These are phyloP conservation scores for Neoboletus subvelutipes DNA, from an alignment of 768 basidiomycete genomes.

Conservation along the genomic window DNA sequence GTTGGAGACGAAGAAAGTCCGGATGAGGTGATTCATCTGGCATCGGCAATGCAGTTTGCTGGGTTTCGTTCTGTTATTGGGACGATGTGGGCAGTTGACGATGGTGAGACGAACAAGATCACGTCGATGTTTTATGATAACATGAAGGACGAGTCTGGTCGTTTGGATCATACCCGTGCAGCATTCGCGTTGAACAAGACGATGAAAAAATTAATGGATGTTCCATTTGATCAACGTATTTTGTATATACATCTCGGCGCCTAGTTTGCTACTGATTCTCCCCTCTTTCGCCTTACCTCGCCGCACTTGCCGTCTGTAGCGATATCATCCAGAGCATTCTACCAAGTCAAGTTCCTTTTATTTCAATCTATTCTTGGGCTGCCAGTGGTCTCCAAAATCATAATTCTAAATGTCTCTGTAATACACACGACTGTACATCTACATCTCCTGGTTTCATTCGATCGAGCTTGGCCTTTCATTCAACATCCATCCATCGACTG, in stretches of 20 bases:
- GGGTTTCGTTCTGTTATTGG: too few species aligned
- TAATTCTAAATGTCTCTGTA: conserved; percentile 5
- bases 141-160: not conserved
- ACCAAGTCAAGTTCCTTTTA: not conserved
- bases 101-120: not conserved
- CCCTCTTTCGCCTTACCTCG: not conserved
- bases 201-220: not conserved
- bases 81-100: too few species aligned
- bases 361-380: not conserved
- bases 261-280: not conserved
- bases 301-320: not conserved
- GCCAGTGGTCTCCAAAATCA: not conserved
- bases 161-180: conserved; percentile 1
- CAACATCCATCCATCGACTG: not conserved
- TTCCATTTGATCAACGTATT: not conserved
- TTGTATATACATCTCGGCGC: not conserved
- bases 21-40: too few species aligned
- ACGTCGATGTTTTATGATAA: not conserved
- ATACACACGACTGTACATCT: not conserved
- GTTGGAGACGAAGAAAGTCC: too few species aligned
- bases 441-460: not conserved
- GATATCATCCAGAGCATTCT: too few species aligned
- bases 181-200: not conserved
- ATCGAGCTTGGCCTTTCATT: not conserved
- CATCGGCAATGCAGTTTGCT: too few species aligned